Evolutionary conservation across 352 stramenopile species (phyloP).

Genomic region (Phytophthora cryptogea): DNA sequence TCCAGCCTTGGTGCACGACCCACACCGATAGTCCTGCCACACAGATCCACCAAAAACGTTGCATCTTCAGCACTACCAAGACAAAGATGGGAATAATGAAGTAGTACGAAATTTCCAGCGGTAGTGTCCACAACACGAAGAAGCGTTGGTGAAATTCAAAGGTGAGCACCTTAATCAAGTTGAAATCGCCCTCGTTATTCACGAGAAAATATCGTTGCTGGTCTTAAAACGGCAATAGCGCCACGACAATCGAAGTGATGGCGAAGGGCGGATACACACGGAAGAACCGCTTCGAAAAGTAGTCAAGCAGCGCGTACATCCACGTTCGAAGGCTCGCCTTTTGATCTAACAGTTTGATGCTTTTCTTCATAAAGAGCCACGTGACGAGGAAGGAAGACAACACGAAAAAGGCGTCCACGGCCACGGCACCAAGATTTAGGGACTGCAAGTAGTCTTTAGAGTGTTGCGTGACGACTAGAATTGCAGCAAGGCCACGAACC

Average conservation of each 20-base stretch:
- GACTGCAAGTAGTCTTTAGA: constrained; percentile 3
- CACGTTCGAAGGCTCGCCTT: constrained; percentile 13
- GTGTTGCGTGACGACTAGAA: constrained; percentile 13
- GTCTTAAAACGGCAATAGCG: constrained; percentile 13
- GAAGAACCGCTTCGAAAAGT: constrained; percentile 22
- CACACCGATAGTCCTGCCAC: constrained; percentile 9
- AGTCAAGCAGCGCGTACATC: constrained; percentile 12
- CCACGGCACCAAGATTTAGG: constrained; percentile 8
- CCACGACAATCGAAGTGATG: constrained; percentile 3
- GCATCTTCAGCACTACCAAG: constrained; percentile 3
- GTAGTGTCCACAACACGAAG: constrained; percentile 19
- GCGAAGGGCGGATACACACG: constrained; percentile 20
- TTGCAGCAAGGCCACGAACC: constrained; percentile 1
- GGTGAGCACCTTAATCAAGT: constrained; percentile 12
- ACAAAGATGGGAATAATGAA: constrained; percentile 18
- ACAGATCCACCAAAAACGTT: constrained; percentile 12
- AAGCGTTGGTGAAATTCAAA: constrained; percentile 17
- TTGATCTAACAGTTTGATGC: constrained; percentile 12
- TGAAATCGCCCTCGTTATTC: constrained; percentile 2
- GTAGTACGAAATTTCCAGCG: constrained; percentile 23
- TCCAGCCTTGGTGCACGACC: constrained; percentile 17
- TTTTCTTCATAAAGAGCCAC: constrained; percentile 27
- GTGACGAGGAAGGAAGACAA: constrained; percentile 23
- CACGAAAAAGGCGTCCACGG: constrained; percentile 21
- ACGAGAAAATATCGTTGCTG: constrained; percentile 13